These are phyloP conservation scores for Malus hybrid DNA, from an alignment of 331 rosid species.

Conservation along the genomic window DNA sequence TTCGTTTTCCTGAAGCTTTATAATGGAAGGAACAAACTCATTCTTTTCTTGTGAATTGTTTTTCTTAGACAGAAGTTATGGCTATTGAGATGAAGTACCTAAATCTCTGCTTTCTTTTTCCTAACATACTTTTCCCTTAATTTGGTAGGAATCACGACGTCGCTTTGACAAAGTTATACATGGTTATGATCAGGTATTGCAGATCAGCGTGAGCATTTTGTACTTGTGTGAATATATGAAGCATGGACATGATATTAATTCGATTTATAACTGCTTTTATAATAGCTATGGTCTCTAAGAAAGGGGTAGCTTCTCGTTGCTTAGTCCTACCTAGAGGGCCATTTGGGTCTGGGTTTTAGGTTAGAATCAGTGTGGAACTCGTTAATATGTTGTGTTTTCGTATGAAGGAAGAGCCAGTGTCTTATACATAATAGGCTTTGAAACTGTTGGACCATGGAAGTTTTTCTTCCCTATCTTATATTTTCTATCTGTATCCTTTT, in stretches of 20 bases:
- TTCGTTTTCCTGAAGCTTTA: too few species aligned
- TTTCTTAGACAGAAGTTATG: neutral
- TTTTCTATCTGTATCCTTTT: neutral
- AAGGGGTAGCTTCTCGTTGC: neutral
- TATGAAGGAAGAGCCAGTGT: neutral
- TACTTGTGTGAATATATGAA: neutral
- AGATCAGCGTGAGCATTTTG: neutral
- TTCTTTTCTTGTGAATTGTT: too few species aligned
- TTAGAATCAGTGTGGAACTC: neutral
- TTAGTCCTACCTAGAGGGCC: neutral
- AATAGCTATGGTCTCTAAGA: neutral
- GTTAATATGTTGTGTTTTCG: neutral
- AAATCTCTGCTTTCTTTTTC: neutral
- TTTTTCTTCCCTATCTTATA: too few species aligned
- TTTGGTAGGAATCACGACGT: slow-evolving; percentile 65
- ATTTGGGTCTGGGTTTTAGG: neutral
- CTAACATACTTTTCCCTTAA: neutral
- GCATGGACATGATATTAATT: neutral
- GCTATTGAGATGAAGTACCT: neutral
- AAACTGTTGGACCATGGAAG: too few species aligned
- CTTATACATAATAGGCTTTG: neutral
- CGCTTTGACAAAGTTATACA: slow-evolving; percentile 75
- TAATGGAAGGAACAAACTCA: too few species aligned
- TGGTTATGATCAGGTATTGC: slow-evolving; percentile 81
- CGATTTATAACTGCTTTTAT: neutral